Evolutionary conservation across 352 stramenopile species (phyloP), one percentile per base, ranked within the genome.

Genomic region (Phytophthora sp.): DNA sequence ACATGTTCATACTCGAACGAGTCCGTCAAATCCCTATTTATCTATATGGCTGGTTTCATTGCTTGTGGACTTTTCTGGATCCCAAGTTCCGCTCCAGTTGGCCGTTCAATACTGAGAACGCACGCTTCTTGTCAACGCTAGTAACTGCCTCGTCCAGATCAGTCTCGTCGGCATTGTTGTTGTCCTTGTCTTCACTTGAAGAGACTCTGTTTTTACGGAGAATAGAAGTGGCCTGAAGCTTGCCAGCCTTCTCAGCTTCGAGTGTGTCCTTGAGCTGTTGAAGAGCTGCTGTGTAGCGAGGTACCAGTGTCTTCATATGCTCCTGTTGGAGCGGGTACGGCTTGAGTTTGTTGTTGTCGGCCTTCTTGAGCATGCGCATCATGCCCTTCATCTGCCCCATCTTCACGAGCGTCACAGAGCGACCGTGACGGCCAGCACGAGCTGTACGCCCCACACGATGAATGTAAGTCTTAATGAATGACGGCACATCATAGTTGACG

Each of bases 401-500:
- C 64, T 95, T 93, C 29, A 96, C 84, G 0, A 96, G 76, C 52
- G 88, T 96, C 57, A 94, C 83, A 56, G 66, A 80, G 41, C 81
- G 78, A 51, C 88, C 88, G 26, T 84, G 72, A 20, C 86, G 84
- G n/a, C 88, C 88, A 44, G 88, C 88, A 76, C 88, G 83, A 31
- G 88, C 88, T 1, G 88, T 94, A 45, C 88, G 86, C 39, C 88
- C 88, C 7, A 95, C 88, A 33, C 88, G 86, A 69, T 96, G 88
- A 56, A 96, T 94, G 65, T 96, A 99, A 56, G 91, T 98, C 71
- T 97, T 96, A 57, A 95, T 75, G 63, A 96, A 93, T 3, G 79
- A 88, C 46, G 96, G 95, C 31, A 97, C 77, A 62, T 98, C 90
- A 67, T 98, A 99, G 78, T 99, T 98, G 53, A 99, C 73, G 5